Conservation (phyloP, 768 basidiomycete species). For the Podaxis pistillaris region DNA sequence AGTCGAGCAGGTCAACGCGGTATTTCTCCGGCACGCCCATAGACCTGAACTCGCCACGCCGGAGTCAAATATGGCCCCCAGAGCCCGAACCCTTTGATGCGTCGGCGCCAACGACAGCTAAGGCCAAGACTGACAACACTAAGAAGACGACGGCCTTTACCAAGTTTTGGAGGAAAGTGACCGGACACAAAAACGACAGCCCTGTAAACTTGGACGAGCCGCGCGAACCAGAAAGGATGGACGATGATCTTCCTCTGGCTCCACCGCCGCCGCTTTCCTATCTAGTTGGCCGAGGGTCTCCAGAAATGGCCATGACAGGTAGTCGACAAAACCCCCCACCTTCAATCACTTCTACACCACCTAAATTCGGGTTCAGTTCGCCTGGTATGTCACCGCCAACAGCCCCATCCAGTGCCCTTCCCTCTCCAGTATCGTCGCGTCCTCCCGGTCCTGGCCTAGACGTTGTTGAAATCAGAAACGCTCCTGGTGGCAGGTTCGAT, state of each 20-base stretch:
- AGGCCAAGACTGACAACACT: constrained; percentile 46
- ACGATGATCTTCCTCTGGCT: constrained; percentile 76
- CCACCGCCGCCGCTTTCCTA: constrained; percentile 93
- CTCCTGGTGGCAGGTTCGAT: constrained; percentile 43
- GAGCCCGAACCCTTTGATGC: constrained; percentile 29
- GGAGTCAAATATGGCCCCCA: constrained; percentile 54
- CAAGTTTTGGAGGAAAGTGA: constrained; percentile 81
- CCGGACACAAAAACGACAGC: constrained; percentile 43
- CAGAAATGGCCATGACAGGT: constrained; percentile 34
- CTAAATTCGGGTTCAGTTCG: constrained; percentile 51
- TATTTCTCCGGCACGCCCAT: constrained; percentile 28
- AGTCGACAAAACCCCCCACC: constrained; percentile 68
- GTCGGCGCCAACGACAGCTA: constrained; percentile 19
- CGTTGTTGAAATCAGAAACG: constrained; percentile 38
- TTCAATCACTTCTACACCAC: constrained; percentile 62
- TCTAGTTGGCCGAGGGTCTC: constrained; percentile 67
- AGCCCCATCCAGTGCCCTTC: constrained; percentile 70
- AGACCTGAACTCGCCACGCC: constrained; percentile 41
- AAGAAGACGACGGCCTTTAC: constrained; percentile 79
- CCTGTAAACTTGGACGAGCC: constrained; percentile 29
- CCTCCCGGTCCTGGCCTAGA: constrained; percentile 43
- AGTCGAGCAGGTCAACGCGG: constrained; percentile 37
- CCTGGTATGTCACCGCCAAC: constrained; percentile 73
- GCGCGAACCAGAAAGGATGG: constrained; percentile 38
- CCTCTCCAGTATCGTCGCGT: constrained; percentile 75